Base-by-base conservation (phyloP, 371 early-diverging fungal genomes). In the Mucor ambiguus region DNA sequence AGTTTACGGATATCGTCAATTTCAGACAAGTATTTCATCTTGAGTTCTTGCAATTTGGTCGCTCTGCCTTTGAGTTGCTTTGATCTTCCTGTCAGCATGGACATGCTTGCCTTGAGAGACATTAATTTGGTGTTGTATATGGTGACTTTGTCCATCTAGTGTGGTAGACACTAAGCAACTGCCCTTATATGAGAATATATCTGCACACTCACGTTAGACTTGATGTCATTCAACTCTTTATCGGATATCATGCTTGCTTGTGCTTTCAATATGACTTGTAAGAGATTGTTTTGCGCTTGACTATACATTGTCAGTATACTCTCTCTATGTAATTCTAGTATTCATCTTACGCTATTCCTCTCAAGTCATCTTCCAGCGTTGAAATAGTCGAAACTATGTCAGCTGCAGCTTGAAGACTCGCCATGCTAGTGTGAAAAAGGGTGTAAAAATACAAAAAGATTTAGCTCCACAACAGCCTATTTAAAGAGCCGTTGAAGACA, bases 91-190 rank as follows among this genome's bases (percentile, higher is more conserved):
- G 63, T 44, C 2, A 81, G 56, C 72, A 75, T 73, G 2, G 74
- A 61, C 77, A 81, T 77, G 9, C 75, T 77, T 37, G 79, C 73
- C 33, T 75, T 73, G 20, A 81, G 29, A 0, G 77, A 74, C 43
- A 72, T 41, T 10, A 81, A 55, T 26, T 81, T 81, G 18, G 73
- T 77, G 48, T 77, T 70, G 60, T 81, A 81, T 5, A 54, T 30
- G 1, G 76, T 64, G 18, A 80, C 74, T 62, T 76, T 71, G 44
- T 62, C 65, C 78, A 80, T 80, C 80, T 80, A 64, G 4, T 30
- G 3, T 35, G 30, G 30, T 55, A 37, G 2, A 1, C 18, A 7
- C 28, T 59, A 2, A 20, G n/a, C 52, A 24, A 2, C 12, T 60
- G 10, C 16, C 0, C 18, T 30, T 37, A 14, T 28, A 2, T 1